Percentiles rank a stretch among this genome's conserved stretches.
phyloP scores from a whole-genome alignment of 192 early-diverging fungal species.

The Diversispora epigaea region DNA sequence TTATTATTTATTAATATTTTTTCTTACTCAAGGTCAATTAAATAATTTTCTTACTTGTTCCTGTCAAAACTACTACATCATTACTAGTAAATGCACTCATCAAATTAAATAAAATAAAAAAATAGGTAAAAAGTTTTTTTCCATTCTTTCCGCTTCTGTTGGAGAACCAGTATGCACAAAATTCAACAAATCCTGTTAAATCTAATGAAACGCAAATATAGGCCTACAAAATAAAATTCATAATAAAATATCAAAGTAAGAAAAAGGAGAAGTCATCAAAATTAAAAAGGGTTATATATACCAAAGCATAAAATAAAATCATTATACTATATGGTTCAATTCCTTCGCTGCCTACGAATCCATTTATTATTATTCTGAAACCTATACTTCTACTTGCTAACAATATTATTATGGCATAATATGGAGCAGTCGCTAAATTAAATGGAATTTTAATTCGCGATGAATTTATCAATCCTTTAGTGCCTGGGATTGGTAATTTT shows the following conservation, averaged over 20 bases:
- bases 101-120: constrained; percentile 68
- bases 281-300: constrained; percentile 27
- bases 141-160: constrained; percentile 58
- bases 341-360: constrained; percentile 60
- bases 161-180: constrained; percentile 74
- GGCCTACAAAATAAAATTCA: constrained; percentile 42
- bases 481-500: background rate
- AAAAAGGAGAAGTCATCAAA: background rate
- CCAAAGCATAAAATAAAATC: constrained; percentile 76
- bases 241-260: background rate
- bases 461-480: background rate
- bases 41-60: constrained; percentile 21
- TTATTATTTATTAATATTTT: background rate
- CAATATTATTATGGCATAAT: constrained; percentile 60
- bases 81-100: constrained; percentile 78
- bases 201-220: constrained; percentile 86
- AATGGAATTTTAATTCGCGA: constrained; percentile 33
- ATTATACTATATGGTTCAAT: constrained; percentile 81
- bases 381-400: constrained; percentile 53
- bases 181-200: constrained; percentile 76
- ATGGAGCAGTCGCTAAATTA: constrained; percentile 66
- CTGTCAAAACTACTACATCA: constrained; percentile 81
- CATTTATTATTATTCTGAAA: constrained; percentile 39
- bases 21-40: background rate
- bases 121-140: constrained; percentile 61